Base-by-base conservation (phyloP, 345 rosid genomes). In the Populus euphratica region DNA sequence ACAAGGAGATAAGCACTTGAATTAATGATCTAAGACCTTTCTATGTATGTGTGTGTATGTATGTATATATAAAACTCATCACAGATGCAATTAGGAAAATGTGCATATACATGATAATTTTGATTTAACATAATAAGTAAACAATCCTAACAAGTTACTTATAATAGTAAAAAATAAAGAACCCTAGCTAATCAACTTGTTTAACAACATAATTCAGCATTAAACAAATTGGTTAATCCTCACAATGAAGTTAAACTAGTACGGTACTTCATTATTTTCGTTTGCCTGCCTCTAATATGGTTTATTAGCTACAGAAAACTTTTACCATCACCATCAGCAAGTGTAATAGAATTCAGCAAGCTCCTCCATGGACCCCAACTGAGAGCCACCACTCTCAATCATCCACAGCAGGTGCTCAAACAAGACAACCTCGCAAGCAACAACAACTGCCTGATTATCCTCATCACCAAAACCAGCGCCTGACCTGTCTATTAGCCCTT, bases 401-500 rank as follows among this genome's bases (percentile, higher is more conserved):
- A 96, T 93, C 98, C 99, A 96, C 82, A 96, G 73, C 89, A 96
- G 84, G 74, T 96, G 99, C 75, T 93, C 98, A 63, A 96, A 96
- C 87, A 96, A 80, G 67, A 96, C 98, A 54, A 93, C 98, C 82
- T 93, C 99, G 77, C 98, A 93, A 74, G 91, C 81, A 52, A 89
- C 93, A 73, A 88, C 91, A 20, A 87, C 85, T 56, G 77, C 86
- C 9, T 78, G 64, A 59, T 59, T 83, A 14, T 73, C 87, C 1
- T 77, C 84, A 1, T 27, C 75, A 3, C 38, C 77, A 6, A 31
- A 76, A 23, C 84, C 85, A 20, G 83, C 77, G 29, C 64, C 64
- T 6, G 97, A 90, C 80, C 93, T 83, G 27, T 86, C 93, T 13
- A 93, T 81, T 78, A 93, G 82, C 80, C 91, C 92, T 75, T 87